phyloP scores from a whole-genome alignment of 345 rosid species.

The Corchorus capsularis region DNA sequence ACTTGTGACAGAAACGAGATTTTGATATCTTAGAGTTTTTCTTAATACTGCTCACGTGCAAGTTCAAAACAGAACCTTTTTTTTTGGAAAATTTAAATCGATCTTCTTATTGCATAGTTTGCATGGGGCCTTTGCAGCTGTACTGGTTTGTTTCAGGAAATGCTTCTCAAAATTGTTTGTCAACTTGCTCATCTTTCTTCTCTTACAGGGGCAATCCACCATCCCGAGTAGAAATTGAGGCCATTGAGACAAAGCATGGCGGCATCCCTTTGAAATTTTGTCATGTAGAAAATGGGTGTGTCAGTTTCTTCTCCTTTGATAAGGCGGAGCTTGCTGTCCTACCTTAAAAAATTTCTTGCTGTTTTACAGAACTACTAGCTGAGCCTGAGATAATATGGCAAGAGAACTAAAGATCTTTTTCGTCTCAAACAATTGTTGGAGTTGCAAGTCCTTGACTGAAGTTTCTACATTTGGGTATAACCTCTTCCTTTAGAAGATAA shows the following conservation, averaged over 20 bases:
- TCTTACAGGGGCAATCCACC: constrained; percentile 61
- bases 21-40: background rate
- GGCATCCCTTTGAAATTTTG: constrained; percentile 56
- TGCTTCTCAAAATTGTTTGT: background rate
- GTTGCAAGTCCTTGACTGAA: background rate
- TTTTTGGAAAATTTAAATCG: background rate
- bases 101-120: background rate
- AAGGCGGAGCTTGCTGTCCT: constrained; percentile 46
- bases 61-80: background rate
- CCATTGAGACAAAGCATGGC: constrained; percentile 48
- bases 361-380: background rate
- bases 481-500: background rate
- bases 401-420: background rate
- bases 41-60: background rate
- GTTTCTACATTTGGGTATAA: background rate
- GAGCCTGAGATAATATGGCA: background rate
- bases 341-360: constrained; percentile 40
- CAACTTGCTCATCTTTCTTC: background rate
- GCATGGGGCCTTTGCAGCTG: background rate
- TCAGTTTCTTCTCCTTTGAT: constrained; percentile 63
- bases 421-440: background rate
- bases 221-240: constrained; percentile 48
- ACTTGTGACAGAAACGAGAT: background rate
- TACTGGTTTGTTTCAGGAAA: background rate
- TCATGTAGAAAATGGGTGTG: constrained; percentile 63